Base-by-base conservation (phyloP, 1,139 yeast genomes). In the Pichia sp. region DNA sequence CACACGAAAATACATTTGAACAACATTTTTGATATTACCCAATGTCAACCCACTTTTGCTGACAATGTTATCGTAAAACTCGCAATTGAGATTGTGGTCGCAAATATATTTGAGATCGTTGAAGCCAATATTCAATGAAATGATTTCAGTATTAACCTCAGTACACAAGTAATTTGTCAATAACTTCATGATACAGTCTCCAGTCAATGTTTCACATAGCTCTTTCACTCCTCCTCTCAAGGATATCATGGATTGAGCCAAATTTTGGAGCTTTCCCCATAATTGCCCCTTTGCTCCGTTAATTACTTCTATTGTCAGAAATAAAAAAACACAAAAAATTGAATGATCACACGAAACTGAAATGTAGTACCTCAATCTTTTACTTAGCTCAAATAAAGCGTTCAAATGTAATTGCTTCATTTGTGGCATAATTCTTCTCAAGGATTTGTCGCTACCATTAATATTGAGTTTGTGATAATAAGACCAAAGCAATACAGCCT, bases 331-430 rank as follows among this genome's bases (percentile, higher is more conserved):
- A 43, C 43, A 42, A 7, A 48, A 23, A 19, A 48, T 12, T 19
- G 50, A 42, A 37, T 50, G 53, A 41, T 58, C 62, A 40, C 62
- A 58, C n/a, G 59, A 55, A n/a, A 56, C 56, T 5, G 62, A 58
- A 4, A 55, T 36, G 12, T 50, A 34, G 41, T 53, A 59, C 1
- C 7, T 19, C 2, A 59, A 39, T 34, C 62, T 39, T 21, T 46
- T 41, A 13, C 46, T 48, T 26, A 58, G 28, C 9, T 58, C 60
- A 21, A 21, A 25, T 18, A 58, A 25, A 5, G 47, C 40, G 5
- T 51, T 50, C 4, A 47, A 19, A 39, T 57, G 55, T 22, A 58
- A 9, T 21, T 44, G 25, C 18, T 51, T 46, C 52, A 58, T 51
- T 26, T 41, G 6, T 16, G 21, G 44, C 16, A 36, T 16, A 13